Evolutionary conservation across 2,329 filamentous ascomycete species (phyloP), one percentile per base, ranked within the genome.

Genomic region (Xylaria sp.): DNA sequence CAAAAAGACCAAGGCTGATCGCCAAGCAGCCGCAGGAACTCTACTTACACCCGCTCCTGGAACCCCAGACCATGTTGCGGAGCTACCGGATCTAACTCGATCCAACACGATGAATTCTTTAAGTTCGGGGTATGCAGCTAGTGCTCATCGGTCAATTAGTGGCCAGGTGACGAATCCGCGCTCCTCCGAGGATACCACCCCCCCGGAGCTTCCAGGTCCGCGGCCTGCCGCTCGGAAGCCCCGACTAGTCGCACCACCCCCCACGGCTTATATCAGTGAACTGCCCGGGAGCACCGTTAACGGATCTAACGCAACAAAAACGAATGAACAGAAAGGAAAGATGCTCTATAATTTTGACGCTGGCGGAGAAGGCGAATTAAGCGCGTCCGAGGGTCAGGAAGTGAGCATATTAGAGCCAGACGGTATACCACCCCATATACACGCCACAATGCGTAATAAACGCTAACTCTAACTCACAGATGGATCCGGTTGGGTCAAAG

Each of bases 331-430:
- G 71, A 91, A 86, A 78, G 95, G 92, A 56, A 97, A 91, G 80
- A 97, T 98, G 94, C 74, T 97, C 0, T 99, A 97, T 77, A 75
- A 87, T 0, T 99, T 97, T 75, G 91, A 97, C 70, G 92, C 91
- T 9, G 91, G 85, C 61, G 91, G 91, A 1, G 90, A 92, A 0
- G 95, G 93, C 7, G 96, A 99, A 79, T 80, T 98, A 15, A 90
- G 89, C 0, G 89, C 97, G 0, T 81, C 89, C 4, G 95, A 97
- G 73, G 94, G 93, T 13, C 87, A 90, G 62, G 91, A 97, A 9
- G 86, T 99, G 34, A 83, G 83, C 0, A 86, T 98, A 52, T 75
- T 97, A 4, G 94, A 97, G 77, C 89, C 93, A 20, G 97, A 99
- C 81, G 93, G 94, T 97, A 87, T 83, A 89, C 83, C 66, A 68